Conservation (phyloP, 129 eudicot species). For the Calendula officinalis region DNA sequence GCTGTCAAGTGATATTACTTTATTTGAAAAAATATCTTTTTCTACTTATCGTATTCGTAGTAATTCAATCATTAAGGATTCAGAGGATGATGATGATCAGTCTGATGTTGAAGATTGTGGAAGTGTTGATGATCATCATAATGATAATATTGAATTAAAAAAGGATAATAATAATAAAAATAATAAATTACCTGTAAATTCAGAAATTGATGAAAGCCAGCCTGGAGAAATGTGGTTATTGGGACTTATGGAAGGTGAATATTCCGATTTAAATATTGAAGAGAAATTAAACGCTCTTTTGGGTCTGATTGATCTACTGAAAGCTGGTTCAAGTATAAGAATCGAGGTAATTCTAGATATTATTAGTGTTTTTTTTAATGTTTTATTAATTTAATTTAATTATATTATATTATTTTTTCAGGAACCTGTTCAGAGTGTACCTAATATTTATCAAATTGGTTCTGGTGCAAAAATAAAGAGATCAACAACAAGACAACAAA, state of each 20-base stretch:
- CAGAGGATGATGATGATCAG: conserved; percentile 39
- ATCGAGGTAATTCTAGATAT: conserved; percentile 55
- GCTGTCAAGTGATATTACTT: conserved; percentile 76
- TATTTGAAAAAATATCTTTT: conserved; percentile 77
- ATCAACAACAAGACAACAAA: conserved; percentile 30
- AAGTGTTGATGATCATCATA: conserved; percentile 66
- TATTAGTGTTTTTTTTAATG: background rate
- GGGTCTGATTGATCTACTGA: conserved; percentile 75
- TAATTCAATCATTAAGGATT: conserved; percentile 35
- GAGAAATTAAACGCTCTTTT: conserved; percentile 76
- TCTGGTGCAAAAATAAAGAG: conserved; percentile 91
- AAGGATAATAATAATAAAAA: conserved; percentile 29
- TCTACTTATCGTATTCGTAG: conserved; percentile 70
- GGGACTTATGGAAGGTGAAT: conserved; percentile 90
- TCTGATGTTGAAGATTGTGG: conserved; percentile 74
- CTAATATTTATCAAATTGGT: conserved; percentile 48
- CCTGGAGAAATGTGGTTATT: conserved; percentile 90
- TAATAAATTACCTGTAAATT: conserved; percentile 28
- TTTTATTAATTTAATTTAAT: background rate
- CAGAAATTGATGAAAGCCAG: conserved; percentile 91
- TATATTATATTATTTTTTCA: conserved; percentile 24
- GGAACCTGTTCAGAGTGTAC: conserved; percentile 52
- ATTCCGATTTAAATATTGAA: conserved; percentile 76
- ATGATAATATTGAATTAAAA: conserved; percentile 29
- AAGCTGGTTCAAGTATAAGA: conserved; percentile 68